Conservation (phyloP, 306 rosid genomes). For the Coriaria nepalensis region DNA sequence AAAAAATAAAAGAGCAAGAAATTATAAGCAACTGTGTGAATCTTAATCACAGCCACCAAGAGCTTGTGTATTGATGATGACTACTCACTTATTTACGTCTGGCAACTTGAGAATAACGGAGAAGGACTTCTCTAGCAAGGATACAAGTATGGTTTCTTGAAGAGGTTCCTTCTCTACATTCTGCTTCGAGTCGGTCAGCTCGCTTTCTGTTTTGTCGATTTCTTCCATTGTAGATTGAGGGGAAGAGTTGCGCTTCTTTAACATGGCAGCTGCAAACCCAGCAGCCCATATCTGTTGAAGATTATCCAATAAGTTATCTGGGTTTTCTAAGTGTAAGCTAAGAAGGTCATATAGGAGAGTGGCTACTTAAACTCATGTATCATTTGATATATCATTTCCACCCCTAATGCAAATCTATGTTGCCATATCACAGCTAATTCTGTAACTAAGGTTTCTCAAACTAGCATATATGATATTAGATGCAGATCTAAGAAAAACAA, state of each 20-base stretch:
- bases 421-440: no score
- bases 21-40: constrained; percentile 1
- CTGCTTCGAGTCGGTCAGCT: constrained; percentile 19
- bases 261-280: constrained; percentile 67
- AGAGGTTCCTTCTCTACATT: constrained; percentile 36
- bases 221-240: constrained; percentile 19
- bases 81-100: constrained; percentile 42
- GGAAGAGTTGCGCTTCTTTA: constrained; percentile 50
- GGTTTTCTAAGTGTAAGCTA: no score
- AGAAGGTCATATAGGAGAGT: no score
- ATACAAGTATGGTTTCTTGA: constrained; percentile 36
- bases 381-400: no score
- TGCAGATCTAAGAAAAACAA: no score
- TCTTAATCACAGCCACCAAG: no score
- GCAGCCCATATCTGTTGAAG: constrained; percentile 99
- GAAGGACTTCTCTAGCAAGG: constrained; percentile 50
- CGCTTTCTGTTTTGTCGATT: constrained; percentile 16
- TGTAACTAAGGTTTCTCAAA: no score
- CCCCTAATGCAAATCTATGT: no score
- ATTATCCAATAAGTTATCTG: no score
- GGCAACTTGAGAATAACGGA: constrained; percentile 44
- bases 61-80: constrained; percentile 9
- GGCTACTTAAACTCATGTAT: no score
- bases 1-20: constrained; percentile 8
- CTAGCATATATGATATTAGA: no score